Evolutionary conservation across 257 asterid genomes (phyloP), one percentile per base, ranked within the genome.

Genomic region (Solanum bukasovii): DNA sequence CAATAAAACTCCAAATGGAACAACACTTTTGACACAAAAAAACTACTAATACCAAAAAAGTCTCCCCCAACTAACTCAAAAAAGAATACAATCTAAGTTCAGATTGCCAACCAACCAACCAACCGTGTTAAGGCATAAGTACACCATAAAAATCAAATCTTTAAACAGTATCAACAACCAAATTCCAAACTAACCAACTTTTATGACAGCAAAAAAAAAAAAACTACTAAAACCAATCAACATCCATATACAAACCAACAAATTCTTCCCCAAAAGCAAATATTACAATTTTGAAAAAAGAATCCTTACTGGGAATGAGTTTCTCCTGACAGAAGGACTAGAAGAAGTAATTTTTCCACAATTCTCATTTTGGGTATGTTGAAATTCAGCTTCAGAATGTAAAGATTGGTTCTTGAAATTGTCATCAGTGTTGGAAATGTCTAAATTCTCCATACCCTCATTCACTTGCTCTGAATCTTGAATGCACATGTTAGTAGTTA

Each of bases 401-500:
- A 92, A 91, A 83, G 94, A 65, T 88, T 89, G 86, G 89, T 89
- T 40, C 90, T 90, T 92, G 72, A 82, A 71, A 89, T 90, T 90
- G 46, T 91, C 87, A 86, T 90, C 90, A 68, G 85, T 91, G 42
- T 83, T 89, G 8, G 94, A 90, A 65, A 94, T 87, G 59, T 86
- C 93, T 88, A 91, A 81, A 73, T 90, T 93, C 27, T 94, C 96
- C 93, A 91, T 92, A 84, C 87, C 94, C 18, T 92, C 95, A 44
- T 85, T 89, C 83, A 90, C 94, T 91, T 93, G 93, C 89, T 96
- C 98, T 40, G 94, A 92, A 86, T 93, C 99, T 90, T 93, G 97
- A 74, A 95, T 93, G 84, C 98, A 93, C 99, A 95, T 95, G 82
- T 89, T 86, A 21, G 4, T 72, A 21, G 21, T 72, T 73, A 74